These are phyloP conservation scores for Akanthomyces dipterigenus DNA, from an alignment of 2,329 filamentous ascomycete species.

Conservation along the genomic window DNA sequence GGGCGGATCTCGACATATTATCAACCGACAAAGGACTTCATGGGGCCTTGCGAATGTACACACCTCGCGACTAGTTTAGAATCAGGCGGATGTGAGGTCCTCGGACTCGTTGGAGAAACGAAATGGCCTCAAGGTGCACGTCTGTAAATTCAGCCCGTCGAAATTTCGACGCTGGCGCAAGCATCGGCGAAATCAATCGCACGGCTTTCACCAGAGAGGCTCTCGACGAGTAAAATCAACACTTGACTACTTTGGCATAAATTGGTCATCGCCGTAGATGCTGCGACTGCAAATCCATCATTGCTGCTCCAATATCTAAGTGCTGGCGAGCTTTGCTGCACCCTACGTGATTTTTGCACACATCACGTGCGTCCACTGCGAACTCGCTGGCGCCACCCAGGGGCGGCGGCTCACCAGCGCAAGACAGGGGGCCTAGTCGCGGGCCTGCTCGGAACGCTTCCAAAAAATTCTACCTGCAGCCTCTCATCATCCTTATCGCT, in stretches of 20 bases:
- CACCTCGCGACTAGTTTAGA: background rate
- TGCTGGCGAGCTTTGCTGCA: background rate
- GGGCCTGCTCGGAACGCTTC: constrained; percentile 7
- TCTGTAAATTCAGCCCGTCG: background rate
- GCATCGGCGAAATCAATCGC: background rate
- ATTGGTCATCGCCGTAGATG: background rate
- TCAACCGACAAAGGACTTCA: background rate
- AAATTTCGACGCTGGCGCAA: background rate
- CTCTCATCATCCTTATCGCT: background rate
- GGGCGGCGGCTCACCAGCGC: background rate
- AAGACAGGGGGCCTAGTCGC: background rate
- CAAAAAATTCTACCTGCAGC: constrained; percentile 11
- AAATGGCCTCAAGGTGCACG: background rate
- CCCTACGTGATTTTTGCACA: background rate
- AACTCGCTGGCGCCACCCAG: background rate
- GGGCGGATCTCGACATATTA: constrained; percentile 43
- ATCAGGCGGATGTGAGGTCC: background rate
- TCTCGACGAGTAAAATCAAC: background rate
- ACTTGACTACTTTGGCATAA: no score
- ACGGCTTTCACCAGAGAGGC: background rate
- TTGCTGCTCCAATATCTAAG: background rate
- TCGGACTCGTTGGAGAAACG: background rate
- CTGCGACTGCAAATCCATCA: background rate
- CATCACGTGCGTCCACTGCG: background rate
- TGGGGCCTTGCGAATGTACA: background rate